Evolutionary conservation across 1,139 yeast genomes (phyloP).

Genomic region (Blastobotrys serpentis): DNA sequence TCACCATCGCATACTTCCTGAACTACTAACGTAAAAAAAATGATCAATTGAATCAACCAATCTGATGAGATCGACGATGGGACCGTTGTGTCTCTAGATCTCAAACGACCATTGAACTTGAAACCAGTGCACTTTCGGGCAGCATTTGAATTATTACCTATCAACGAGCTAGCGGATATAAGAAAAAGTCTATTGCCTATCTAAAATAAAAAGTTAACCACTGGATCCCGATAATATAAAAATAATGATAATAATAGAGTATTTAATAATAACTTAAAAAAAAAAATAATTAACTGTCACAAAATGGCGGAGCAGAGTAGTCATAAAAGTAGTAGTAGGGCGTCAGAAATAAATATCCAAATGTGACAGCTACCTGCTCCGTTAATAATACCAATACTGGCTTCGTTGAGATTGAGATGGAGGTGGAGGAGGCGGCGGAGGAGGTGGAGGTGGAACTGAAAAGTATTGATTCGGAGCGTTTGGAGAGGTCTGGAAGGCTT

Average conservation of each 20-base stretch:
- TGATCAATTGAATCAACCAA: too few relatives aligned
- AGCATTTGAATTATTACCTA: too few relatives aligned
- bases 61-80: too few relatives aligned
- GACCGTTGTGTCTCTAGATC: too few relatives aligned
- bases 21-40: too few relatives aligned
- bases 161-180: too few relatives aligned
- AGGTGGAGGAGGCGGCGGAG: conserved; percentile 7
- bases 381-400: conserved; percentile 14
- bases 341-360: conserved; percentile 6
- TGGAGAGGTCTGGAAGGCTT: not conserved
- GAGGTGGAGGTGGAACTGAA: conserved; percentile 8
- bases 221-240: conserved; percentile 3
- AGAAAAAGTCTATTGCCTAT: conserved; percentile 6
- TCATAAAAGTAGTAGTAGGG: conserved; percentile 4
- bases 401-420: conserved; percentile 9
- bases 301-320: conserved; percentile 1
- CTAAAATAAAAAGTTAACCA: not conserved
- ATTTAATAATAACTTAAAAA: conserved; percentile 2
- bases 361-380: not conserved
- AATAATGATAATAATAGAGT: not conserved
- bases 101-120: too few relatives aligned
- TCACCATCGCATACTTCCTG: too few relatives aligned
- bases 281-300: conserved; percentile 1
- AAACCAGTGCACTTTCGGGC: too few relatives aligned
- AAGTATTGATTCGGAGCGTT: conserved; percentile 4